Percentiles rank a stretch among this genome's conserved stretches.
Evolutionary conservation across 2,329 filamentous ascomycete genomes (phyloP).

Genomic region (Pseudofabraea citricarpa): DNA sequence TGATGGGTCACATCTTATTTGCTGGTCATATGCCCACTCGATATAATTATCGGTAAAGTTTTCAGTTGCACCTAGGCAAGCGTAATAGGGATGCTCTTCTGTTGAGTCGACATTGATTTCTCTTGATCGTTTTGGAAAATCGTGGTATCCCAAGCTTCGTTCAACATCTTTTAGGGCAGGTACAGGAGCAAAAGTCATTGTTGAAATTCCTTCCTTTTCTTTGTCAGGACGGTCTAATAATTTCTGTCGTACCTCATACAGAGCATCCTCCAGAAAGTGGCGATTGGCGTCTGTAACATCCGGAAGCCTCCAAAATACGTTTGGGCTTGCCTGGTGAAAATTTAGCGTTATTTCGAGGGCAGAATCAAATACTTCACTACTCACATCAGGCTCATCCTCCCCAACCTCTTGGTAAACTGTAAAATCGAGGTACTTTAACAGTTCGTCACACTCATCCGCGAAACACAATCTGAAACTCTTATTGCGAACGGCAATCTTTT

Average conservation of each 20-base stretch:
- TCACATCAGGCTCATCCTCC: slow-evolving; percentile 29
- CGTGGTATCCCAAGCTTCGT: slow-evolving; percentile 21
- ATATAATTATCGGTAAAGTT: slow-evolving; percentile 61
- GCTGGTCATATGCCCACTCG: slow-evolving; percentile 56
- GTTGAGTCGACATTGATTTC: slow-evolving; percentile 28
- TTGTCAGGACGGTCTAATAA: slow-evolving; percentile 14
- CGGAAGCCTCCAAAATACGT: slow-evolving; percentile 27
- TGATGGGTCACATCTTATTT: slow-evolving; percentile 48
- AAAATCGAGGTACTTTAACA: slow-evolving; percentile 57
- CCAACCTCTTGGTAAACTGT: slow-evolving; percentile 29
- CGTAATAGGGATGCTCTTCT: slow-evolving; percentile 42
- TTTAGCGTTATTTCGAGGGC: too few species aligned
- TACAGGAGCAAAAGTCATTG: slow-evolving; percentile 6
- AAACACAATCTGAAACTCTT: slow-evolving; percentile 61
- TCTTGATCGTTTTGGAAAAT: slow-evolving; percentile 23
- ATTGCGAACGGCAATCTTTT: slow-evolving; percentile 53
- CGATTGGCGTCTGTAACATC: slow-evolving; percentile 18
- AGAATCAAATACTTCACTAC: slow-evolving; percentile 15
- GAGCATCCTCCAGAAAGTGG: slow-evolving; percentile 51
- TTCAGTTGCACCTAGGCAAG: slow-evolving; percentile 55
- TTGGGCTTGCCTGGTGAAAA: too few species aligned
- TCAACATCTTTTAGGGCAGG: slow-evolving; percentile 20
- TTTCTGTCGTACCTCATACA: slow-evolving; percentile 43
- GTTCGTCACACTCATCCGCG: slow-evolving; percentile 52
- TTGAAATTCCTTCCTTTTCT: slow-evolving; percentile 10